Evolutionary conservation across 371 early-diverging fungal species (phyloP).

Genomic region (Parasitella parasitica): DNA sequence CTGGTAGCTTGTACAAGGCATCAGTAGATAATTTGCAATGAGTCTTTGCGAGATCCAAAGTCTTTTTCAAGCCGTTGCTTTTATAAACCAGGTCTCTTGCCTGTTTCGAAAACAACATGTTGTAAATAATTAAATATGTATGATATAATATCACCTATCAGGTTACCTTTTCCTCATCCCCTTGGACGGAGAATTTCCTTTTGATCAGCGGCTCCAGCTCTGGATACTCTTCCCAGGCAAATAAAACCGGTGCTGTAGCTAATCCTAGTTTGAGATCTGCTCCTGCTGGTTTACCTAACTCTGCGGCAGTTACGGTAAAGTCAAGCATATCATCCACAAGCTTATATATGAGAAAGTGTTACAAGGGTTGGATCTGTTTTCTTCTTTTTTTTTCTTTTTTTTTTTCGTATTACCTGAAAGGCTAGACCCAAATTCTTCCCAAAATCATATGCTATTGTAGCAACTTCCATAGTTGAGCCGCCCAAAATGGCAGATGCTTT

Average conservation of each 20-base stretch:
- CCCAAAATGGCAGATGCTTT: constrained; percentile 82
- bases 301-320: constrained; percentile 75
- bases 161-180: constrained; percentile 6
- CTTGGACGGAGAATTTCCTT: constrained; percentile 74
- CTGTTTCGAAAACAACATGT: no score
- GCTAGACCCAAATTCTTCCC: constrained; percentile 91
- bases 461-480: constrained; percentile 65
- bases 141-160: not conserved
- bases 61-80: constrained; percentile 70
- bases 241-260: constrained; percentile 89
- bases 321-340: constrained; percentile 93
- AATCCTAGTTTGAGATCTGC: constrained; percentile 7
- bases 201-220: constrained; percentile 83
- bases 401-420: constrained; percentile 70
- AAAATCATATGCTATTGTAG: constrained; percentile 78
- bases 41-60: constrained; percentile 53
- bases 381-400: not conserved
- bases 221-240: constrained; percentile 89
- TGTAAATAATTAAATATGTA: constrained; percentile 7
- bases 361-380: not conserved
- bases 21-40: constrained; percentile 63
- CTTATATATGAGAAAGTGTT: constrained; percentile 37
- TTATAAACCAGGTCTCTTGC: constrained; percentile 70
- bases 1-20: constrained; percentile 60
- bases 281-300: constrained; percentile 71